A percentile compares a stretch with the other conserved stretches of the same genome.
Evolutionary conservation across 1,284 basidiomycete genomes (phyloP).

Genomic region (Papiliotrema terrestris): DNA sequence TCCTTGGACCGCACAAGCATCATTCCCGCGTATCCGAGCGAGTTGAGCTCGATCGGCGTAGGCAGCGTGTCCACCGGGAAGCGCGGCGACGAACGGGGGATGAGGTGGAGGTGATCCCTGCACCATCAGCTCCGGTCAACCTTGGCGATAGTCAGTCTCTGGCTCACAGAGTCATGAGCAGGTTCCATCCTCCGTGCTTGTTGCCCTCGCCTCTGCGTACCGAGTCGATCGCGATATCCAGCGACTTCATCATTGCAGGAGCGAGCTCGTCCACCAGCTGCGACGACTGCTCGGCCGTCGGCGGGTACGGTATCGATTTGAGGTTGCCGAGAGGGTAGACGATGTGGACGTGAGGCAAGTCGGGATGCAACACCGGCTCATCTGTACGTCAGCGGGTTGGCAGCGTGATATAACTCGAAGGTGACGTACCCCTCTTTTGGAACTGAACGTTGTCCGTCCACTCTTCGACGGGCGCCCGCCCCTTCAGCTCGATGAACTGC

Average conservation of each 20-base stretch:
- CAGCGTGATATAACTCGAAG: background rate
- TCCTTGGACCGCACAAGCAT: slow-evolving; percentile 72
- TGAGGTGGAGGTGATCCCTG: slow-evolving; percentile 71
- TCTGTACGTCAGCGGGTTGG: slow-evolving; percentile 51
- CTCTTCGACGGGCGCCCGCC: slow-evolving; percentile 68
- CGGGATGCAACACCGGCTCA: slow-evolving; percentile 64
- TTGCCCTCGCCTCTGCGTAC: slow-evolving; percentile 34
- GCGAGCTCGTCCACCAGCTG: slow-evolving; percentile 59
- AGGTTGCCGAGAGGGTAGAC: slow-evolving; percentile 55
- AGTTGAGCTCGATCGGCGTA: slow-evolving; percentile 62
- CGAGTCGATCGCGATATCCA: slow-evolving; percentile 75
- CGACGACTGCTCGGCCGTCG: slow-evolving; percentile 45
- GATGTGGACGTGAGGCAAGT: slow-evolving; percentile 74
- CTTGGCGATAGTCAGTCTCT: too few species aligned
- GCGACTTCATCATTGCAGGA: slow-evolving; percentile 64
- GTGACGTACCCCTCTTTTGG: slow-evolving; percentile 57
- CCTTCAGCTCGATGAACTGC: slow-evolving; percentile 65
- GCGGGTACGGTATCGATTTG: slow-evolving; percentile 51
- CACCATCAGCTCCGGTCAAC: too few species aligned
- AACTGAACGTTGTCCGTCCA: slow-evolving; percentile 60
- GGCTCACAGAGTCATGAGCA: slow-evolving; percentile 64
- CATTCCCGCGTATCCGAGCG: slow-evolving; percentile 82
- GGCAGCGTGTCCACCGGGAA: slow-evolving; percentile 27
- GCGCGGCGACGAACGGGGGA: slow-evolving; percentile 59
- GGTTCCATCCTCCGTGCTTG: slow-evolving; percentile 60